Conservation (phyloP, 495 filamentous ascomycete genomes). For the Polyplosphaeria fusca region DNA sequence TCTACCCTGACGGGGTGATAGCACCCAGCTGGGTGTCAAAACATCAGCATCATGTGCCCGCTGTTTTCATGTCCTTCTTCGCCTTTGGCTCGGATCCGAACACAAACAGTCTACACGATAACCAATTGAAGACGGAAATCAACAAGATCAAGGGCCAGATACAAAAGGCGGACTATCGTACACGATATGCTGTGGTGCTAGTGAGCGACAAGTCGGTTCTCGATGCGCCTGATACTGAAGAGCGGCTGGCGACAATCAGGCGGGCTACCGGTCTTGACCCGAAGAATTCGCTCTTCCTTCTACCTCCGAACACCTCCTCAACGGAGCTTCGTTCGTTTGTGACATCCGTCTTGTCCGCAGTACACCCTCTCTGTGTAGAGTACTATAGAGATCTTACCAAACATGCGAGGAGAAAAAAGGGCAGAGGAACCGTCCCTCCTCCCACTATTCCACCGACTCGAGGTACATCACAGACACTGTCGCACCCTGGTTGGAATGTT, state of each 20-base stretch:
- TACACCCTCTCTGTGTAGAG: slow-evolving; percentile 65
- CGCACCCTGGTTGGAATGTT: slow-evolving; percentile 82
- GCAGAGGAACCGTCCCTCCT: slow-evolving; percentile 67
- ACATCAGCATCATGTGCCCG: slow-evolving; percentile 76
- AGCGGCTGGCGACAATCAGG: slow-evolving; percentile 71
- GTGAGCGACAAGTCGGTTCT: slow-evolving; percentile 64
- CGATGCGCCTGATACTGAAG: slow-evolving; percentile 62
- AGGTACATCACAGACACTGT: slow-evolving; percentile 76
- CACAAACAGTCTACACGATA: slow-evolving; percentile 70
- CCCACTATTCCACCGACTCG: slow-evolving; percentile 80
- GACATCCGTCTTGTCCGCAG: slow-evolving; percentile 54
- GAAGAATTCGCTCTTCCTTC: slow-evolving; percentile 71
- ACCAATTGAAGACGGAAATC: slow-evolving; percentile 84
- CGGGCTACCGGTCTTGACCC: slow-evolving; percentile 74
- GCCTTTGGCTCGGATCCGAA: slow-evolving; percentile 66
- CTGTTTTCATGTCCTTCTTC: slow-evolving; percentile 73
- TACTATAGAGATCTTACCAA: slow-evolving; percentile 91
- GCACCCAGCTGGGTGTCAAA: slow-evolving; percentile 78
- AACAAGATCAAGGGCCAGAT: slow-evolving; percentile 67
- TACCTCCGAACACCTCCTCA: slow-evolving; percentile 62
- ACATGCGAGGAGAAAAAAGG: slow-evolving; percentile 78
- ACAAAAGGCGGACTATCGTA: slow-evolving; percentile 66
- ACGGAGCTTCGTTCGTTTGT: slow-evolving; percentile 63
- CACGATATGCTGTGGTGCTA: slow-evolving; percentile 70
- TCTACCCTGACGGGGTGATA: slow-evolving; percentile 85